Conservation (phyloP, 352 stramenopile species). For the Pythium periplocum region DNA sequence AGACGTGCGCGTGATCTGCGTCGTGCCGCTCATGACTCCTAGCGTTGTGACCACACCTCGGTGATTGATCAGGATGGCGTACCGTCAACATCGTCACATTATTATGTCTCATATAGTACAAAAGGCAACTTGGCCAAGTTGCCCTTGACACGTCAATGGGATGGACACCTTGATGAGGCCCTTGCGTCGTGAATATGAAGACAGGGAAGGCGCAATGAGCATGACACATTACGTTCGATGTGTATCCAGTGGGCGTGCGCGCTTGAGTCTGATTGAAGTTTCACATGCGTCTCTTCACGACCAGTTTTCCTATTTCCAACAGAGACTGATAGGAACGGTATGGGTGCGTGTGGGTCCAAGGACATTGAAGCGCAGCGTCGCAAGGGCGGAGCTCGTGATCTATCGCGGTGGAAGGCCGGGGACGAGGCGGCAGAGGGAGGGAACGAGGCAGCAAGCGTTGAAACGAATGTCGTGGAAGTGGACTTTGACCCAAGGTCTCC, state of each 20-base stretch:
- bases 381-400: slow-evolving; percentile 15
- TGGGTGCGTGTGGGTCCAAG: slow-evolving; percentile 49
- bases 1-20: slow-evolving; percentile 69
- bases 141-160: not conserved
- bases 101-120: slow-evolving; percentile 16
- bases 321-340: slow-evolving; percentile 12
- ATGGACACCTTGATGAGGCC: too few species aligned
- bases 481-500: too few species aligned
- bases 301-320: too few species aligned
- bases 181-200: too few species aligned
- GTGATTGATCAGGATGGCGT: not conserved
- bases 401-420: slow-evolving; percentile 46
- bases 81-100: slow-evolving; percentile 1
- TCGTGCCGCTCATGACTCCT: slow-evolving; percentile 34
- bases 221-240: too few species aligned
- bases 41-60: not conserved
- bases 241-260: too few species aligned
- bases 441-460: too few species aligned
- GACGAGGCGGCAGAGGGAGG: slow-evolving; percentile 9
- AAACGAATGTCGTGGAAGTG: too few species aligned
- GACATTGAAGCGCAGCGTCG: slow-evolving; percentile 10
- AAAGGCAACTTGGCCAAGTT: not conserved
- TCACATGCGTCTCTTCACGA: too few species aligned
- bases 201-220: too few species aligned
- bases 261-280: too few species aligned